A percentile compares a stretch with the other conserved stretches of the same genome.
Evolutionary conservation across 2,329 filamentous ascomycete genomes (phyloP).

Genomic region (Phialocephala sp.): DNA sequence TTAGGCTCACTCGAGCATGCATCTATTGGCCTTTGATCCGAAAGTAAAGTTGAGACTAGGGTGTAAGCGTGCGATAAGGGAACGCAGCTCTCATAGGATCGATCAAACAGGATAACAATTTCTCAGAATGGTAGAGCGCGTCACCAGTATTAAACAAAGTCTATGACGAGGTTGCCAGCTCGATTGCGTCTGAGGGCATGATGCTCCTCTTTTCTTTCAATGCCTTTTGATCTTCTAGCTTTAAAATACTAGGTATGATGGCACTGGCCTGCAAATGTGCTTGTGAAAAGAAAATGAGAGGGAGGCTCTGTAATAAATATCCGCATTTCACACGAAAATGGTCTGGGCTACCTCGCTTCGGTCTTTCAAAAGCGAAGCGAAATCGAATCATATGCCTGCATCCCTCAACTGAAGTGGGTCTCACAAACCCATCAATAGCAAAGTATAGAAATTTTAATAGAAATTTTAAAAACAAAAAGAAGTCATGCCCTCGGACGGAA

Average conservation of each 20-base stretch:
- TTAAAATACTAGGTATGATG: too few relatives aligned
- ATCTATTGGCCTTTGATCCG: too few relatives aligned
- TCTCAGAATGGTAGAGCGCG: constrained; percentile 8
- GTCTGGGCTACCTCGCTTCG: not conserved
- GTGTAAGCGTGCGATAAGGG: not conserved
- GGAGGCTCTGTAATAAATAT: too few relatives aligned
- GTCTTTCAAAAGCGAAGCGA: not conserved
- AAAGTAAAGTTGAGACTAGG: not conserved
- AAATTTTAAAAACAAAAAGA: not conserved
- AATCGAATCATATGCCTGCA: not conserved
- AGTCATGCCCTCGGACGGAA: constrained; percentile 7
- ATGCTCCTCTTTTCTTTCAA: not conserved
- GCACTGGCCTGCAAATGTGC: too few relatives aligned
- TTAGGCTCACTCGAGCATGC: too few relatives aligned
- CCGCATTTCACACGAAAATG: too few relatives aligned
- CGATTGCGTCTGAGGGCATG: constrained; percentile 9
- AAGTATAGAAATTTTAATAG: not conserved
- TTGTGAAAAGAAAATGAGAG: too few relatives aligned
- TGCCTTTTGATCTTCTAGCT: not conserved
- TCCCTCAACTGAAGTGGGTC: too few relatives aligned
- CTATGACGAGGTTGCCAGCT: constrained; percentile 6
- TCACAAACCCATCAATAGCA: too few relatives aligned
- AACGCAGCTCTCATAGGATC: not conserved
- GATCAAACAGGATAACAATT: not conserved
- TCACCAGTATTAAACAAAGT: not conserved